Evolutionary conservation across 495 filamentous ascomycete species (phyloP).

Genomic region (Jackrogersella minutella): DNA sequence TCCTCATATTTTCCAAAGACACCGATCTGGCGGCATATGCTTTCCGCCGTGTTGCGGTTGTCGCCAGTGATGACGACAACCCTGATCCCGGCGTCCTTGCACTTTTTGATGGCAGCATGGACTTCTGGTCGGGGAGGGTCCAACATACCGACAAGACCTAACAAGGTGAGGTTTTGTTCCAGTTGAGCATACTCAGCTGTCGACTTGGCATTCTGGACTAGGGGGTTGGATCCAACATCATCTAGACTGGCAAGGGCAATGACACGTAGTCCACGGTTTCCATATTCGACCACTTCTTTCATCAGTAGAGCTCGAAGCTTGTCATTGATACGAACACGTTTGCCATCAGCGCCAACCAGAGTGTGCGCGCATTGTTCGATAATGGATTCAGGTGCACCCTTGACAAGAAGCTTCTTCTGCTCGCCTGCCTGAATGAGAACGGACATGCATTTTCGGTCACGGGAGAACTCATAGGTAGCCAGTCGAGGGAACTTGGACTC

Average conservation of each 20-base stretch:
- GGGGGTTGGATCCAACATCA: conserved; percentile 71
- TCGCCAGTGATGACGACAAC: conserved; percentile 99
- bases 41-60: conserved; percentile 96
- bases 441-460: conserved; percentile 99
- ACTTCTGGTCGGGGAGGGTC: conserved; percentile 98
- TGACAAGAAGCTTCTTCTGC: conserved; percentile 85
- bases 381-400: conserved; percentile 94
- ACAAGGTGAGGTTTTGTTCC: conserved; percentile 91
- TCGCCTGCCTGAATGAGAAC: conserved; percentile 78
- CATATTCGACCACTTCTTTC: conserved; percentile 85
- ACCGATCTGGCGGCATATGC: conserved; percentile 96
- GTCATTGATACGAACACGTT: conserved; percentile 71
- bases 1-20: conserved; percentile 86
- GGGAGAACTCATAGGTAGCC: conserved; percentile 95
- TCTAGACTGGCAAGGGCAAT: conserved; percentile 90
- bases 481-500: conserved; percentile 76
- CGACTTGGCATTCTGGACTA: conserved; percentile 77
- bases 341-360: conserved; percentile 77
- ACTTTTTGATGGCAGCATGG: conserved; percentile 81
- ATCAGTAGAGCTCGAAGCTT: conserved; percentile 72
- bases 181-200: conserved; percentile 83
- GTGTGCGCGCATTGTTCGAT: conserved; percentile 88
- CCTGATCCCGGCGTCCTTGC: conserved; percentile 90
- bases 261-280: conserved; percentile 90
- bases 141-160: conserved; percentile 95